These are phyloP conservation scores for Colletotrichum noveboracense DNA, from an alignment of 2,329 filamentous ascomycete species.

Conservation along the genomic window DNA sequence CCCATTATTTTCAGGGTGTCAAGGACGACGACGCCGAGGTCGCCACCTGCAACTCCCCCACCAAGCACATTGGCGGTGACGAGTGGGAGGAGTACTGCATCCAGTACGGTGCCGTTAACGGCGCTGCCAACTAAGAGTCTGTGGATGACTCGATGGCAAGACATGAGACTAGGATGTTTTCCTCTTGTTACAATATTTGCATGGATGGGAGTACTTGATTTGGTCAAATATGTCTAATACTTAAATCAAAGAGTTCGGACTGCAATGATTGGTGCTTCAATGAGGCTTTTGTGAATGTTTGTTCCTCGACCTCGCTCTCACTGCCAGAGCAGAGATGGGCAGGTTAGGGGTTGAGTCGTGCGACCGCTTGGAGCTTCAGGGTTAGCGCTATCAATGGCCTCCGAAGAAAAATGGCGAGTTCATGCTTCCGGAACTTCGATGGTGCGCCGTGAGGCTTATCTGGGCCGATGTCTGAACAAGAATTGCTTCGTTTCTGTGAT, in stretches of 20 bases:
- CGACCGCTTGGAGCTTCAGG: neutral
- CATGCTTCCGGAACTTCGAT: neutral
- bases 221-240: neutral
- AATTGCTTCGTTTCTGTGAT: neutral
- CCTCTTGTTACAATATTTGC: neutral
- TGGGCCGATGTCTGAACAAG: neutral
- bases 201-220: neutral
- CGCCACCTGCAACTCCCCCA: neutral
- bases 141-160: neutral
- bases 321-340: neutral
- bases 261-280: neutral
- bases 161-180: neutral
- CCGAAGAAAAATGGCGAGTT: neutral
- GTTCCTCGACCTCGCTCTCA: neutral
- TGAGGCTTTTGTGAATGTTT: neutral
- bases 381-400: neutral
- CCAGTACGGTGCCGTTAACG: neutral
- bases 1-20: neutral
- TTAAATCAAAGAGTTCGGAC: neutral
- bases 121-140: neutral
- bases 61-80: neutral
- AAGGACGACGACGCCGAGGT: neutral
- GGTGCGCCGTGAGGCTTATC: neutral
- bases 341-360: neutral
- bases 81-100: constrained; percentile 2